Evolutionary conservation across 768 basidiomycete genomes (phyloP), one percentile per base, ranked within the genome.

Genomic region (Sporobolomyces roseus): DNA sequence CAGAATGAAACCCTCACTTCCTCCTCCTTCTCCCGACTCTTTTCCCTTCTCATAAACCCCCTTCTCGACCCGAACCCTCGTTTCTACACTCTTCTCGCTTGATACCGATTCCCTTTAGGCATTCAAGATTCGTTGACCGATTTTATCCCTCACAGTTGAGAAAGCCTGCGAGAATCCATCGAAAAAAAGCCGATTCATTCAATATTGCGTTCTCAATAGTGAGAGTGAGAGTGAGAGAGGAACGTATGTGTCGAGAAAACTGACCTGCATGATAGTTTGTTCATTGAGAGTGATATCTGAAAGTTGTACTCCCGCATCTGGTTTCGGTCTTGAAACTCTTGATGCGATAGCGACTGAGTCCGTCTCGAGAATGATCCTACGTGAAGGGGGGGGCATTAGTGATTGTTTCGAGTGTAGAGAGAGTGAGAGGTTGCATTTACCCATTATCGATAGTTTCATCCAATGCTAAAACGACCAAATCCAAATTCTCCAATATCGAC

Each of bases 381-480:
- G 51, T 25, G 13, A 55, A 50, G 17, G 52, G 27, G 30, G 46
- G 53, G 45, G 19, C 4, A n/a, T 30, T 41, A 41, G 25, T 43
- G 8, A 35, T 35, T 14, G n/a, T 9, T 10, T 25, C 7, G 36
- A 2, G 14, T 35, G 32, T 27, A 65, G n/a, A n/a, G 61, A 63
- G 48, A 43, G 16, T 21, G 61, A 51, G 50, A 45, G 48, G 35
- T 13, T 12, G 50, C n/a, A 19, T 17, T 74, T 78, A 97, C 94
- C 96, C 96, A 77, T 99, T 93, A 79, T 99, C 96, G 66, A 98
- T 87, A 4, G 92, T 94, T 81, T 99, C 96, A 79, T 98, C 96
- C 58, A 97, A 81, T 75, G 93, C 93, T 29, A 99, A 81, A 59
- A 98, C 78, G 14, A 96, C 90, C 62, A 98, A 76, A 79, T 98